Evolutionary conservation across 495 filamentous ascomycete species (phyloP).

Genomic region (Lophium mytilinum): DNA sequence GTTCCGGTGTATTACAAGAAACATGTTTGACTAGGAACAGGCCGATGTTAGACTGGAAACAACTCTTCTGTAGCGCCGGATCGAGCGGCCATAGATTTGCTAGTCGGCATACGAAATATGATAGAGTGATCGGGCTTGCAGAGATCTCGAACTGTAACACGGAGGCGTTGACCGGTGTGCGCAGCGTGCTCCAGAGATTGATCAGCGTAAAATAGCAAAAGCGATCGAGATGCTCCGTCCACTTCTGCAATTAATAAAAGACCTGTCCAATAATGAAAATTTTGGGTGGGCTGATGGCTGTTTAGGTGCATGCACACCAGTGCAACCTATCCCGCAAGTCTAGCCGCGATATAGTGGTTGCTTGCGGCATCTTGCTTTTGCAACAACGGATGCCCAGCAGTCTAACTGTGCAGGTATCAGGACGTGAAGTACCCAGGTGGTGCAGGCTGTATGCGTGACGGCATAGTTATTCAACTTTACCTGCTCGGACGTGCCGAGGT

Average conservation of each 20-base stretch:
- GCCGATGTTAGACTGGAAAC: constrained; percentile 7
- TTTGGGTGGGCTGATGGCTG: neutral
- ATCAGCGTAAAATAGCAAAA: neutral
- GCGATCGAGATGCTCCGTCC: neutral
- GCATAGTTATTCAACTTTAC: too few species aligned
- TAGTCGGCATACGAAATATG: constrained; percentile 10
- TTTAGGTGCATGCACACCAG: constrained; percentile 16
- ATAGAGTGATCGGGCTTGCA: constrained; percentile 6
- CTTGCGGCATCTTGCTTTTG: constrained; percentile 22
- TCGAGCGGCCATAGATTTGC: constrained; percentile 10
- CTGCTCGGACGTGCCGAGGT: too few species aligned
- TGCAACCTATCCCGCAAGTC: constrained; percentile 20
- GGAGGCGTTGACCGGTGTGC: neutral
- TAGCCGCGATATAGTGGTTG: constrained; percentile 10
- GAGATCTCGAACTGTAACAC: constrained; percentile 12
- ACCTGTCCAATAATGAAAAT: neutral
- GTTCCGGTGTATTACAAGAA: constrained; percentile 10
- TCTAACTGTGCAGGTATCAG: too few species aligned
- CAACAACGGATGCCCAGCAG: neutral
- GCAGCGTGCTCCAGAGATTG: neutral
- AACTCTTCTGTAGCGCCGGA: constrained; percentile 14
- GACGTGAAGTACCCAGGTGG: too few species aligned
- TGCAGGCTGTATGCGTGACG: too few species aligned
- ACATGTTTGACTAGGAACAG: constrained; percentile 11
- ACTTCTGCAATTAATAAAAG: neutral